These are phyloP conservation scores for Trametes maxima DNA, from an alignment of 768 basidiomycete genomes.

Conservation along the genomic window DNA sequence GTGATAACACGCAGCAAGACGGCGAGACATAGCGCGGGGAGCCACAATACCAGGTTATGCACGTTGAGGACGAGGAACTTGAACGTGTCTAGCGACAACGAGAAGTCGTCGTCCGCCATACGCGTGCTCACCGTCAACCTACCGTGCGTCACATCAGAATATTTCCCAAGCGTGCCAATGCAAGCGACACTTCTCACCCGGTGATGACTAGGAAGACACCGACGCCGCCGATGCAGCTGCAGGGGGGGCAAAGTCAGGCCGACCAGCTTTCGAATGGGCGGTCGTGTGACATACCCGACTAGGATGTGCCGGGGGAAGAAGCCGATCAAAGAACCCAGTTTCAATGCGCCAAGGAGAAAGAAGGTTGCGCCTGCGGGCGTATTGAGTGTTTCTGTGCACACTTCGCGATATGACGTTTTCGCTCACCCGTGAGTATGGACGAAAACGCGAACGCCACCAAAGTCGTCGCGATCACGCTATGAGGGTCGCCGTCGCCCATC, in stretches of 20 bases:
- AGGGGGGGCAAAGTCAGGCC: not conserved
- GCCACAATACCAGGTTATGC: conserved; percentile 76
- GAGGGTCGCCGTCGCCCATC: conserved; percentile 69
- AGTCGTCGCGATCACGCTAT: conserved; percentile 87
- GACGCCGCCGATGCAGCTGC: conserved; percentile 90
- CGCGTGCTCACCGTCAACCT: conserved; percentile 86
- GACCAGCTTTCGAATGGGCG: not conserved
- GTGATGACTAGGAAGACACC: conserved; percentile 91
- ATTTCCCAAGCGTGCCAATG: not conserved
- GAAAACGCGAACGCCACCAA: conserved; percentile 87
- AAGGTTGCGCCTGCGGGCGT: conserved; percentile 69
- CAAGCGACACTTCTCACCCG: conserved; percentile 51
- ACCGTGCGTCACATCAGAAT: not conserved
- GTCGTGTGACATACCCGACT: conserved; percentile 66
- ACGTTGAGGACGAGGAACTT: conserved; percentile 65
- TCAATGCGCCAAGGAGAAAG: conserved; percentile 82
- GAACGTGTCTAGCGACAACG: conserved; percentile 64
- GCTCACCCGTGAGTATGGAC: conserved; percentile 80
- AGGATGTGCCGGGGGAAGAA: conserved; percentile 97
- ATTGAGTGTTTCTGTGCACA: not conserved
- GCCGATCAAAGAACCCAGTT: conserved; percentile 83
- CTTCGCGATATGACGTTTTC: not conserved
- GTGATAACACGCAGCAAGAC: conserved; percentile 80
- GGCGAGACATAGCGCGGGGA: conserved; percentile 75
- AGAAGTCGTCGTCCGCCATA: conserved; percentile 76